Percentiles rank a stretch among this genome's conserved stretches.
These are phyloP conservation scores for Cladosporium sphaerospermum DNA, from an alignment of 2,329 filamentous ascomycete genomes.

Conservation along the genomic window DNA sequence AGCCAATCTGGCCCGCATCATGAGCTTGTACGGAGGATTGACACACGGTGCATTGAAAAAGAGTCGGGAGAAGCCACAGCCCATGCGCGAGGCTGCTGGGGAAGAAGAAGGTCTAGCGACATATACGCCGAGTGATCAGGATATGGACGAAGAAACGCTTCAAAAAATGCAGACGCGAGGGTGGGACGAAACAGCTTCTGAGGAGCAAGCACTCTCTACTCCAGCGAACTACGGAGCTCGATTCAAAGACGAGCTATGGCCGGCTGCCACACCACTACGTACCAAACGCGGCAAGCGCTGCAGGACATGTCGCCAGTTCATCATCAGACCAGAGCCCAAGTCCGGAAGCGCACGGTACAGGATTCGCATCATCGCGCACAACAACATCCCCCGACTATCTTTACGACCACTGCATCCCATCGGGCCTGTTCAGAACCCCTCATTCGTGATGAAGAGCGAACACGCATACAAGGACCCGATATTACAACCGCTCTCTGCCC, in stretches of 20 bases:
- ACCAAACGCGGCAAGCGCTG: slow-evolving; percentile 94
- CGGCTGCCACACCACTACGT: slow-evolving; percentile 73
- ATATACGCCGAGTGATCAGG: slow-evolving; percentile 33
- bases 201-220: slow-evolving; percentile 48
- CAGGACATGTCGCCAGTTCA: slow-evolving; percentile 85
- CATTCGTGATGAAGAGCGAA: slow-evolving; percentile 21
- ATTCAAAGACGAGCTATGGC: slow-evolving; percentile 70
- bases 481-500: slow-evolving; percentile 40
- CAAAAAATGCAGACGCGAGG: slow-evolving; percentile 51
- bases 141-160: slow-evolving; percentile 51
- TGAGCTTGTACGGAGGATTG: slow-evolving; percentile 75
- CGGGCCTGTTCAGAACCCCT: slow-evolving; percentile 18
- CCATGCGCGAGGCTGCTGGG: slow-evolving; percentile 74
- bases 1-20: slow-evolving; percentile 75
- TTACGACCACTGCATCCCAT: slow-evolving; percentile 52
- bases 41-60: slow-evolving; percentile 58
- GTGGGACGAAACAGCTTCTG: slow-evolving; percentile 57
- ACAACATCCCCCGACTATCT: slow-evolving; percentile 77
- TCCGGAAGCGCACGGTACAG: slow-evolving; percentile 83
- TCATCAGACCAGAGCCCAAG: slow-evolving; percentile 90
- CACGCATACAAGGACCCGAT: slow-evolving; percentile 12
- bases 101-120: slow-evolving; percentile 63
- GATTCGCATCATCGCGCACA: slow-evolving; percentile 77
- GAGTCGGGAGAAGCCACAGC: slow-evolving; percentile 58
- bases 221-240: slow-evolving; percentile 45